A percentile compares a stretch with the other conserved stretches of the same genome.
Conservation (phyloP, 1,139 yeast species). For the Arxiozyma heterogenica region DNA sequence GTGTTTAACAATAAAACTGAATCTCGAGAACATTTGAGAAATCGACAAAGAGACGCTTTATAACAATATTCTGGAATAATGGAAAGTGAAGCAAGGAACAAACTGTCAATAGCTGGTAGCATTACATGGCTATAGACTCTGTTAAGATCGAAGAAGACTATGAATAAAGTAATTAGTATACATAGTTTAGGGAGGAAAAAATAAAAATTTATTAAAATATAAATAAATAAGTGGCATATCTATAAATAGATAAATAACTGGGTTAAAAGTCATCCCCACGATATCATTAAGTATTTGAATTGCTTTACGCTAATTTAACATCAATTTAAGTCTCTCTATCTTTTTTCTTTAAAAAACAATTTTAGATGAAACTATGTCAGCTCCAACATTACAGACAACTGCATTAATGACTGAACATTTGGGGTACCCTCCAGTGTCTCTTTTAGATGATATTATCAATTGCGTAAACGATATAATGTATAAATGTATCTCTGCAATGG, state of each 20-base stretch:
- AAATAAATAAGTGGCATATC: too few species aligned
- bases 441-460: slow-evolving; percentile 82
- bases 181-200: neutral
- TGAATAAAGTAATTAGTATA: too few species aligned
- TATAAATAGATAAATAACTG: too few species aligned
- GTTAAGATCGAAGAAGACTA: neutral
- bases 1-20: neutral
- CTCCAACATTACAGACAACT: slow-evolving; percentile 40
- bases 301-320: too few species aligned
- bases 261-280: neutral
- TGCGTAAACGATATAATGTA: slow-evolving; percentile 80
- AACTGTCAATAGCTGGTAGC: neutral
- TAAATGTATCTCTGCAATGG: slow-evolving; percentile 75
- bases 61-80: too few species aligned
- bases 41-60: neutral
- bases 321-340: too few species aligned
- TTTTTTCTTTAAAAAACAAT: too few species aligned
- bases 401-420: slow-evolving; percentile 74
- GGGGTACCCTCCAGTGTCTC: slow-evolving; percentile 78
- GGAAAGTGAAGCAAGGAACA: neutral
- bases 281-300: neutral
- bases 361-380: slow-evolving; percentile 27
- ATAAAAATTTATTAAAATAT: too few species aligned
- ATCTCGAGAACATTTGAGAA: too few species aligned
- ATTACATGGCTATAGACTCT: neutral